phyloP scores from a whole-genome alignment of 1,284 basidiomycete species.

The Trichosporon sp. region DNA sequence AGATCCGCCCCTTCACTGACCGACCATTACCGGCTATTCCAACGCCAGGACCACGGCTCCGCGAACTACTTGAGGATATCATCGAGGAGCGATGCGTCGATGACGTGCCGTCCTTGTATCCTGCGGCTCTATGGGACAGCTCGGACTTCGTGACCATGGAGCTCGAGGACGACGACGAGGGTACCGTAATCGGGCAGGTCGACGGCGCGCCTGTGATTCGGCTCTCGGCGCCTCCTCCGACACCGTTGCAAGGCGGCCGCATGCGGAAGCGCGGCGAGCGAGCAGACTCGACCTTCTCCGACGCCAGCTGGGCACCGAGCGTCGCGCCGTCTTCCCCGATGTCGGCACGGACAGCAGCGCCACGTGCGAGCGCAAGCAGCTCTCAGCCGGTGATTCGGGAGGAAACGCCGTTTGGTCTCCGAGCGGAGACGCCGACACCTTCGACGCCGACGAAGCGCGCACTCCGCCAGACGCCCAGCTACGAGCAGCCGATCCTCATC shows the following conservation, averaged over 20 bases:
- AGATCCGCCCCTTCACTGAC: constrained; percentile 15
- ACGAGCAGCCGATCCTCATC: neutral
- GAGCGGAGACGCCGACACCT: neutral
- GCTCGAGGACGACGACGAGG: constrained; percentile 20
- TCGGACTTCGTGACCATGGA: constrained; percentile 20
- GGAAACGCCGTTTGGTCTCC: neutral
- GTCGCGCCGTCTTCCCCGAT: neutral
- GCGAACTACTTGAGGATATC: constrained; percentile 59
- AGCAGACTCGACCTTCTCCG: constrained; percentile 15
- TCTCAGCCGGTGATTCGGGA: neutral
- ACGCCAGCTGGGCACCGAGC: constrained; percentile 19
- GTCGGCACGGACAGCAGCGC: neutral
- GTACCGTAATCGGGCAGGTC: constrained; percentile 3
- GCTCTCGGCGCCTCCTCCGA: neutral
- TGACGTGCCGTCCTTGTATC: neutral
- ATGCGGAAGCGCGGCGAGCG: constrained; percentile 17
- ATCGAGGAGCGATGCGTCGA: constrained; percentile 64
- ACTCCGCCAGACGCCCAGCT: neutral
- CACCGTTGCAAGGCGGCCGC: neutral
- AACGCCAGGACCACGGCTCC: neutral
- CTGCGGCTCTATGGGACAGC: constrained; percentile 6
- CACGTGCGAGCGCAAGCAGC: neutral
- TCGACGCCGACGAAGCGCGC: neutral
- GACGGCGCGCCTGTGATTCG: neutral
- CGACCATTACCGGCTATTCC: constrained; percentile 1